These are phyloP conservation scores for Ceratocystis ficicola DNA, from an alignment of 2,329 filamentous ascomycete genomes.

Conservation along the genomic window DNA sequence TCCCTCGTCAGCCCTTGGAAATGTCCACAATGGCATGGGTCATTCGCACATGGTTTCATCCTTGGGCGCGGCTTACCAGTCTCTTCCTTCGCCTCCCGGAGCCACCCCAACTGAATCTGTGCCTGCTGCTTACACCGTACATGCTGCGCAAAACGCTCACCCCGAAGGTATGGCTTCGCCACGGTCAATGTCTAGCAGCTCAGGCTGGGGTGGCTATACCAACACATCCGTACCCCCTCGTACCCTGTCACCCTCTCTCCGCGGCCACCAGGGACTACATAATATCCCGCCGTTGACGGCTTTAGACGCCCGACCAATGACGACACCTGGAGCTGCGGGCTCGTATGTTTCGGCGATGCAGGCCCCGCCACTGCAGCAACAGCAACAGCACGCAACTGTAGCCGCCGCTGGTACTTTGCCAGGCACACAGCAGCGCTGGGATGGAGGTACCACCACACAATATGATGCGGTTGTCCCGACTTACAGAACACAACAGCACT, in stretches of 20 bases:
- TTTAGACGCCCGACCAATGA: conserved; percentile 31
- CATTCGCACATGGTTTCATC: conserved; percentile 33
- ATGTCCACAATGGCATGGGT: background rate
- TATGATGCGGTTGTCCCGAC: conserved; percentile 32
- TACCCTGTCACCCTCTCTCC: conserved; percentile 35
- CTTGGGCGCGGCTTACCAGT: conserved; percentile 32
- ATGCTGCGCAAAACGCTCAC: conserved; percentile 32
- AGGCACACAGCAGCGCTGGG: conserved; percentile 32
- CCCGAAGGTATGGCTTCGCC: conserved; percentile 43
- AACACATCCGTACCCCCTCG: conserved; percentile 30
- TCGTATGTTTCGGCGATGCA: conserved; percentile 30
- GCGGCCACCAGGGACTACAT: conserved; percentile 23
- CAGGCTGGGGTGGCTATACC: conserved; percentile 40
- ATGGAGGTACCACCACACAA: conserved; percentile 32
- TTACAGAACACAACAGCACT: conserved; percentile 28
- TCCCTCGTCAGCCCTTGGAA: conserved; percentile 26
- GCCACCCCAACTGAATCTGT: conserved; percentile 29
- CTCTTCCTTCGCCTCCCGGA: conserved; percentile 38
- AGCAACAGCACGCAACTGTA: conserved; percentile 28
- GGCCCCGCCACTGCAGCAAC: conserved; percentile 31
- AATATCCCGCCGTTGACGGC: conserved; percentile 31
- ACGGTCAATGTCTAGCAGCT: conserved; percentile 38
- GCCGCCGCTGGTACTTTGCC: conserved; percentile 28
- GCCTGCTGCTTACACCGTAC: conserved; percentile 29
- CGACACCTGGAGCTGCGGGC: conserved; percentile 30